Evolutionary conservation across 2,329 filamentous ascomycete species (phyloP).

Genomic region (Diaporthe capsici): DNA sequence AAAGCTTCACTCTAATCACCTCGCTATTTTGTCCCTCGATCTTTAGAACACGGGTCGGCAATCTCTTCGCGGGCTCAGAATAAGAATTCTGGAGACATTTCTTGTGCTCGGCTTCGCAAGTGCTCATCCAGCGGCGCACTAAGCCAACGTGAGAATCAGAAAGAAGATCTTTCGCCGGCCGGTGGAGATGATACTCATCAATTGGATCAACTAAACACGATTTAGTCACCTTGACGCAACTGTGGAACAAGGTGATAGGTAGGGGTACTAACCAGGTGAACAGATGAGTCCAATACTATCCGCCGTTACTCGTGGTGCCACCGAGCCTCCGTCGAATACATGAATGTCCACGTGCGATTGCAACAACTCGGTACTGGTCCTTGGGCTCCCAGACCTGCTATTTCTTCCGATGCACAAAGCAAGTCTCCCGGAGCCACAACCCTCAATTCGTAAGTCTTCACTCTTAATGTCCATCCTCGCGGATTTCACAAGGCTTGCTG

Average conservation of each 20-base stretch:
- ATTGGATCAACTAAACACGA: neutral
- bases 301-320: neutral
- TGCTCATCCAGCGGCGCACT: slow-evolving; percentile 10
- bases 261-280: neutral
- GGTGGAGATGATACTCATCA: neutral
- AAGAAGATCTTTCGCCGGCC: neutral
- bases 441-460: neutral
- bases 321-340: neutral
- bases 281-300: neutral
- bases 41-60: slow-evolving; percentile 11
- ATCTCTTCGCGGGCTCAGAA: neutral
- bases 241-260: neutral
- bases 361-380: neutral
- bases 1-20: neutral
- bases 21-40: neutral
- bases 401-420: neutral
- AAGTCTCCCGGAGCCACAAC: neutral
- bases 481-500: neutral
- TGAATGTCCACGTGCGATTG: neutral
- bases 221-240: neutral
- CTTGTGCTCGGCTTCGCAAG: slow-evolving; percentile 14
- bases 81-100: neutral
- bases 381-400: neutral
- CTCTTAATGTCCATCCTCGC: neutral
- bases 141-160: neutral